Evolutionary conservation across 345 rosid genomes (phyloP).

Genomic region (Brassica rapa): DNA sequence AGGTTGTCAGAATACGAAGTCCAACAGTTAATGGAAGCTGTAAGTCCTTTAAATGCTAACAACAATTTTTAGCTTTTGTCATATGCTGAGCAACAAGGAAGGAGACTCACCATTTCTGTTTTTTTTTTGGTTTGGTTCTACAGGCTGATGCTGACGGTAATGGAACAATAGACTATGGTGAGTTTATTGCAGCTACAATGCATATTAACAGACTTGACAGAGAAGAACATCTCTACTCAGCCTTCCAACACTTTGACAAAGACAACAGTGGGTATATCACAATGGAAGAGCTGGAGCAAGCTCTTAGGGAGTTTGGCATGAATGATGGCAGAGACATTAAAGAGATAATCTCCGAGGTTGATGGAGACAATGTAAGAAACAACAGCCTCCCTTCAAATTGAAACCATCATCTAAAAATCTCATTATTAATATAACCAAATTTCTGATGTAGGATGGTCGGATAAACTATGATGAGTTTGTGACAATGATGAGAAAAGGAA

Average conservation of each 20-base stretch:
- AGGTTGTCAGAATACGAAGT: slow-evolving; percentile 60
- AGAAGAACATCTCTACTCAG: slow-evolving; percentile 74
- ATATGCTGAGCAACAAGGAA: background rate
- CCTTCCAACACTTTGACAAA: slow-evolving; percentile 75
- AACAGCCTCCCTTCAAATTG: slow-evolving; percentile 12
- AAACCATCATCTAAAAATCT: slow-evolving; percentile 7
- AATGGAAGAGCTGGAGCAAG: slow-evolving; percentile 66
- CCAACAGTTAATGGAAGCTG: slow-evolving; percentile 65
- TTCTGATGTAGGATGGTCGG: slow-evolving; percentile 67
- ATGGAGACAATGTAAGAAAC: slow-evolving; percentile 57
- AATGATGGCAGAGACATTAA: slow-evolving; percentile 60
- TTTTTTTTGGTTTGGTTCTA: background rate
- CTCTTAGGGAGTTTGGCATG: slow-evolving; percentile 57
- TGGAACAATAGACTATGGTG: slow-evolving; percentile 64
- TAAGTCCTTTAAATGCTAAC: slow-evolving; percentile 31
- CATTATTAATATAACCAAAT: background rate
- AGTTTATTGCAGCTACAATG: slow-evolving; percentile 68
- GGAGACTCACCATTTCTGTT: slow-evolving; percentile 10
- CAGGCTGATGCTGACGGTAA: slow-evolving; percentile 62
- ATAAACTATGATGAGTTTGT: slow-evolving; percentile 94
- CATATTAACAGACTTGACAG: slow-evolving; percentile 65
- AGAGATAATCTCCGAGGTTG: slow-evolving; percentile 61
- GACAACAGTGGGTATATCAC: slow-evolving; percentile 78
- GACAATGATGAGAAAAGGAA: slow-evolving; percentile 98
- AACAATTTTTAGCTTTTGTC: slow-evolving; percentile 13